A percentile compares a stretch with the other conserved stretches of the same genome.
Evolutionary conservation across 2,329 filamentous ascomycete species (phyloP).

Genomic region (Chaetomiaceae sp.): DNA sequence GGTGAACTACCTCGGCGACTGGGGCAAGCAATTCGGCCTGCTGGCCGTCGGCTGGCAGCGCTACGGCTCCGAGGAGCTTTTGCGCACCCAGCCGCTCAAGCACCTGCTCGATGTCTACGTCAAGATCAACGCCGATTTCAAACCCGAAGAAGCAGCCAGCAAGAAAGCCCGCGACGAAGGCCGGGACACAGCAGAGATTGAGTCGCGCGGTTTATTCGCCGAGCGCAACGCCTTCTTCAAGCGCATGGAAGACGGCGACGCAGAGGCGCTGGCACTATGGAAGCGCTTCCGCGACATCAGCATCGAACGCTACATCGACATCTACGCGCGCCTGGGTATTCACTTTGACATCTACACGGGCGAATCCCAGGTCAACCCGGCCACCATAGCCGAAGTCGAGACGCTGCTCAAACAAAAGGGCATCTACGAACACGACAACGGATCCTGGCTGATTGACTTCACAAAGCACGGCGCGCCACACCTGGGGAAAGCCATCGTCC

Average conservation of each 20-base stretch:
- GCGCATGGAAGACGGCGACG: slow-evolving; percentile 56
- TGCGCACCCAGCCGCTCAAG: slow-evolving; percentile 62
- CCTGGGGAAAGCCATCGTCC: slow-evolving; percentile 61
- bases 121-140: slow-evolving; percentile 59
- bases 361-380: slow-evolving; percentile 52
- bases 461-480: slow-evolving; percentile 64
- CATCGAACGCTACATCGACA: slow-evolving; percentile 53
- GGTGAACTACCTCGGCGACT: slow-evolving; percentile 75
- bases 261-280: slow-evolving; percentile 53
- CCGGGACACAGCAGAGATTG: slow-evolving; percentile 41
- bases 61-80: slow-evolving; percentile 62
- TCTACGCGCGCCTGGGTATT: slow-evolving; percentile 58
- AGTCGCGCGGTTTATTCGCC: slow-evolving; percentile 41
- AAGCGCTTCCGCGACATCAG: slow-evolving; percentile 54
- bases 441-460: slow-evolving; percentile 65
- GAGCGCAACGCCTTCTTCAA: slow-evolving; percentile 60
- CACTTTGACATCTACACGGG: slow-evolving; percentile 62
- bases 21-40: slow-evolving; percentile 69
- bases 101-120: slow-evolving; percentile 72
- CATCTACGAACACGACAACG: slow-evolving; percentile 60
- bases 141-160: slow-evolving; percentile 57
- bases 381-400: slow-evolving; percentile 57
- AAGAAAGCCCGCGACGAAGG: slow-evolving; percentile 47
- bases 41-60: slow-evolving; percentile 64
- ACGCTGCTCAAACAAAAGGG: slow-evolving; percentile 54